These are phyloP conservation scores for Coniochaeta pulveracea DNA, from an alignment of 2,329 filamentous ascomycete genomes.

Conservation along the genomic window DNA sequence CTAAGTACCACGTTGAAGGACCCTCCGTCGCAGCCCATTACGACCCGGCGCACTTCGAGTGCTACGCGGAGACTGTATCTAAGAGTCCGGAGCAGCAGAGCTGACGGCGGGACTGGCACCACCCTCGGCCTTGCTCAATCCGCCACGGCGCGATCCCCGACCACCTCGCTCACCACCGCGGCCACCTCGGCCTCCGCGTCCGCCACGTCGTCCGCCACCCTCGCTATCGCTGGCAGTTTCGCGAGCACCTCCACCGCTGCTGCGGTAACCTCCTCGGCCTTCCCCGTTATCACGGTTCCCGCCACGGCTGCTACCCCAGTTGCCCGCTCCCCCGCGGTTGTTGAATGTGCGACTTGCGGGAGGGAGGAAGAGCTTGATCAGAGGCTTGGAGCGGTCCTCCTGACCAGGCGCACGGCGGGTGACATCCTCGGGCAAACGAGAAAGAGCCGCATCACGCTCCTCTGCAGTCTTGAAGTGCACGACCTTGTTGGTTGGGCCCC, in stretches of 20 bases:
- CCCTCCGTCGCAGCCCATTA: too few relatives aligned
- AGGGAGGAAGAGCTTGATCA: slow-evolving; percentile 74
- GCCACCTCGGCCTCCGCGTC: slow-evolving; percentile 44
- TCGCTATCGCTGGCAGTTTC: slow-evolving; percentile 64
- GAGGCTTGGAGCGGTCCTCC: slow-evolving; percentile 66
- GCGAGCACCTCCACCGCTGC: slow-evolving; percentile 61
- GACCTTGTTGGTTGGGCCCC: slow-evolving; percentile 69
- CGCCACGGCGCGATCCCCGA: slow-evolving; percentile 40
- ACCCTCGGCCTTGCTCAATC: slow-evolving; percentile 47
- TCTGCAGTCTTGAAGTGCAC: slow-evolving; percentile 72
- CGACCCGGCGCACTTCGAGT: too few relatives aligned
- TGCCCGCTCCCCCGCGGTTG: slow-evolving; percentile 54
- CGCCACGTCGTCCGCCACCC: slow-evolving; percentile 40
- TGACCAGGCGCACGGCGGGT: slow-evolving; percentile 52
- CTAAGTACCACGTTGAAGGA: too few relatives aligned
- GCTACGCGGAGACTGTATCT: too few relatives aligned
- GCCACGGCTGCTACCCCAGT: slow-evolving; percentile 55
- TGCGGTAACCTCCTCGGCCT: slow-evolving; percentile 63
- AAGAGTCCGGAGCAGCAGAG: slow-evolving; percentile 33
- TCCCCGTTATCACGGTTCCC: slow-evolving; percentile 47
- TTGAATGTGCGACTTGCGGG: slow-evolving; percentile 44
- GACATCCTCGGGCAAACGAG: slow-evolving; percentile 61
- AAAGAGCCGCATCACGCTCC: slow-evolving; percentile 70
- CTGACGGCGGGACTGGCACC: slow-evolving; percentile 40
- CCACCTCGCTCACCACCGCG: slow-evolving; percentile 46